Base-by-base conservation (phyloP, 1,139 yeast genomes). In the Scheffersomyces lignicola region DNA sequence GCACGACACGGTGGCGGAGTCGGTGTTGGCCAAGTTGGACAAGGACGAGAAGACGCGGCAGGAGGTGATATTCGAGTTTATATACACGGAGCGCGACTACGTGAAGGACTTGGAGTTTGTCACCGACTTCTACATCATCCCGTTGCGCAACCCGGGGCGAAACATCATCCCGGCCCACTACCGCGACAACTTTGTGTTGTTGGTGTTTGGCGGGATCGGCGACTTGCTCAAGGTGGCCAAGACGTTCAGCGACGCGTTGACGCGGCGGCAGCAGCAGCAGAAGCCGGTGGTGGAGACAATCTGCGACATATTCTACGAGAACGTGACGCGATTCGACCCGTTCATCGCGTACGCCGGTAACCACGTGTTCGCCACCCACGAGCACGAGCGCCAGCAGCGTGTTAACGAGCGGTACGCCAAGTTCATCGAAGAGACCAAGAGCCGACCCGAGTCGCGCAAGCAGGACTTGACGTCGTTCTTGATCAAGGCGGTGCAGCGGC, bases 291-390 rank as follows among this genome's bases (percentile, higher is more conserved):
- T 90, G 24, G 82, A 81, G 39, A 80, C 84, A 18, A 74, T 92
- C 52, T 97, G 95, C 32, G 98, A 94, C 58, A 76, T 92, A 2
- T 81, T 92, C 46, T 62, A 90, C 39, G 94, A 89, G 46, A 83
- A 73, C 54, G 88, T 90, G 24, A 89, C 94, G 9, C 77, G 78
- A 45, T 90, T 92, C 60, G 96, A 89, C 43, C 96, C 97, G 3
- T 92, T 90, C 60, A 83, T 92, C 34, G 76, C 84, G 33, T 92
- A 92, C 56, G 95, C 96, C 40, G 97, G 97, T n/a, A 89, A 92
- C 40, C 94, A 94, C 56, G 89, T 92, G 36, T 89, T 88, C 64
- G 97, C 97, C 9, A 88, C 89, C 58, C 89, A 88, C 61, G 96
- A 92, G 59, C 89, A 89, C 62, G 98, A 92, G 62, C 76, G 97